A percentile compares a stretch with the other conserved stretches of the same genome.
phyloP scores from a whole-genome alignment of 306 rosid species.

The Trifolium pratense region DNA sequence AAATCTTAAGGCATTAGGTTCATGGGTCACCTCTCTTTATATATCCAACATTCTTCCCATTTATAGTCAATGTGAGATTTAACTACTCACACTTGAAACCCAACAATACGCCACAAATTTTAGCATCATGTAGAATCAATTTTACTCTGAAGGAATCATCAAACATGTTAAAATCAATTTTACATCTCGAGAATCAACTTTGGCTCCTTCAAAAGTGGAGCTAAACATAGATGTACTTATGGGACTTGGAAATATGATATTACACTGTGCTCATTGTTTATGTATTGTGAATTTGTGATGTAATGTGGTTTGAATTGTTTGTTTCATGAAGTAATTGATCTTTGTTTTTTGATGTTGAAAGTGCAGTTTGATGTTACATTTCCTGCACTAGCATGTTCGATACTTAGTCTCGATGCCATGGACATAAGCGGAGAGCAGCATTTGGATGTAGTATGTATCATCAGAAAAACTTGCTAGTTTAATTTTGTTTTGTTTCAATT shows the following conservation, averaged over 20 bases:
- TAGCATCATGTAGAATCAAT: too few species aligned
- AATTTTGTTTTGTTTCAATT: not conserved
- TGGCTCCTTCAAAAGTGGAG: too few species aligned
- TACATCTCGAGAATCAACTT: too few species aligned
- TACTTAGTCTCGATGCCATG: constrained; percentile 96
- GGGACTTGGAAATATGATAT: not conserved
- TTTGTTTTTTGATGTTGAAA: constrained; percentile 42
- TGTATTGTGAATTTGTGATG: not conserved
- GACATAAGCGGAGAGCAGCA: constrained; percentile 99
- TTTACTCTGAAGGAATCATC: too few species aligned
- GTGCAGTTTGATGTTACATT: constrained; percentile 98
- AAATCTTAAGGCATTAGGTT: too few species aligned
- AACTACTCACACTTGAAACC: too few species aligned
- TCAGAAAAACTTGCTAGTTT: not conserved
- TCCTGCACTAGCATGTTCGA: constrained; percentile 93
- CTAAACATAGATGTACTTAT: too few species aligned
- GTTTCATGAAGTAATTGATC: constrained; percentile 22
- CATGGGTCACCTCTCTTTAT: too few species aligned
- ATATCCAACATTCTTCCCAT: too few species aligned
- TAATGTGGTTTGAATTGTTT: not conserved
- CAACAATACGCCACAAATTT: too few species aligned
- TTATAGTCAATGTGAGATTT: too few species aligned
- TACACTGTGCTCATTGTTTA: not conserved
- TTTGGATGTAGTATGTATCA: constrained; percentile 83
- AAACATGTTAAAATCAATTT: too few species aligned